These are phyloP conservation scores for Pythium volutum DNA, from an alignment of 352 stramenopile species.

Conservation along the genomic window DNA sequence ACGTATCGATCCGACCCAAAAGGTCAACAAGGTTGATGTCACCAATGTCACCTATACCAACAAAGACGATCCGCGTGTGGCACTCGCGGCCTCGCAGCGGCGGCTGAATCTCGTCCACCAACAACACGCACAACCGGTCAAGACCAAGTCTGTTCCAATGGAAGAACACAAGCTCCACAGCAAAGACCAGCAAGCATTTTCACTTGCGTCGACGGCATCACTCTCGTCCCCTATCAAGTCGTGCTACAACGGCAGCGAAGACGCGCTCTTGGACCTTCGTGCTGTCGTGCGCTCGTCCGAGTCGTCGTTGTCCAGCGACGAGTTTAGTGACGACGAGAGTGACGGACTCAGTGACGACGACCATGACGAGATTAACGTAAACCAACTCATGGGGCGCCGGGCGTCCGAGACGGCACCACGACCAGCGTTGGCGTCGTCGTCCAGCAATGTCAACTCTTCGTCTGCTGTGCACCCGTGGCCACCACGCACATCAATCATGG, in stretches of 20 bases:
- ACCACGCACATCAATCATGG: conserved; percentile 6
- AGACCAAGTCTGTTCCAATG: neutral
- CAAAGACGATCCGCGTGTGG: neutral
- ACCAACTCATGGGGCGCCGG: conserved; percentile 4
- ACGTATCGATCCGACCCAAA: conserved; percentile 32
- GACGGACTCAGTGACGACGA: conserved; percentile 1
- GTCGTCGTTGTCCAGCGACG: conserved; percentile 15
- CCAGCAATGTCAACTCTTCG: neutral
- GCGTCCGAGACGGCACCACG: conserved; percentile 12
- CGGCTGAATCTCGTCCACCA: neutral
- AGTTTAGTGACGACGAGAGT: conserved; percentile 11
- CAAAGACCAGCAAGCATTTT: neutral
- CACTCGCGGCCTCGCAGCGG: neutral
- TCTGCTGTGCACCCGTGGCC: conserved; percentile 21
- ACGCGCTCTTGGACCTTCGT: conserved; percentile 19
- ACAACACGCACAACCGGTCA: neutral
- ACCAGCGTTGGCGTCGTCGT: neutral
- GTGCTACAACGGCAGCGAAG: conserved; percentile 21
- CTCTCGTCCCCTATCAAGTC: conserved; percentile 11
- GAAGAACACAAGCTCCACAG: conserved; percentile 6
- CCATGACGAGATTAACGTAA: neutral
- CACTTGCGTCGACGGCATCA: conserved; percentile 4
- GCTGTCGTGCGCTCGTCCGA: conserved; percentile 3
- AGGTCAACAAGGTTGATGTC: neutral
- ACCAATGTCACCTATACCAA: neutral